These are phyloP conservation scores for Scheffersomyces cryptocercus DNA, from an alignment of 1,139 yeast species.

Conservation along the genomic window DNA sequence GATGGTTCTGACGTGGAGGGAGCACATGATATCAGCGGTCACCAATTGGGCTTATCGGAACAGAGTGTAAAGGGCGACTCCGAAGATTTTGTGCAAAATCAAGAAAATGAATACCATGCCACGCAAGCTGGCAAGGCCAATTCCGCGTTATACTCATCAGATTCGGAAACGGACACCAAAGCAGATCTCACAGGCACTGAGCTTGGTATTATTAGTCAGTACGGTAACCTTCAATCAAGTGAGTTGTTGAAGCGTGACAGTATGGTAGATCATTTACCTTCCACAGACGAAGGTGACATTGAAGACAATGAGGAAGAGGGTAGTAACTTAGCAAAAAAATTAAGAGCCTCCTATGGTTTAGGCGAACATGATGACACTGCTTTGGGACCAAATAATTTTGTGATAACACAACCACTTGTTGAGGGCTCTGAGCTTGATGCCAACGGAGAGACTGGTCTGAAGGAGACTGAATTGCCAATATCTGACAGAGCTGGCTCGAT, in stretches of 20 bases:
- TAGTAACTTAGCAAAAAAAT: conserved; percentile 22
- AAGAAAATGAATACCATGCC: not conserved
- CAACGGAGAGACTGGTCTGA: conserved; percentile 17
- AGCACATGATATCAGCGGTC: no score
- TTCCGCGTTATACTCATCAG: conserved; percentile 4
- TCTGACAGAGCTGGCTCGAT: not conserved
- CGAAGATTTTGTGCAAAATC: no score
- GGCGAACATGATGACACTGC: conserved; percentile 15
- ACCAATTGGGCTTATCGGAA: no score
- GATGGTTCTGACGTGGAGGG: no score
- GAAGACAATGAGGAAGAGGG: conserved; percentile 23
- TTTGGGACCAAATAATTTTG: conserved; percentile 13
- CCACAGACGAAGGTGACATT: conserved; percentile 13
- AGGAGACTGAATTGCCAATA: conserved; percentile 1
- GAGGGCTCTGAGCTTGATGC: conserved; percentile 23
- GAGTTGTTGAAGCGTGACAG: conserved; percentile 11
- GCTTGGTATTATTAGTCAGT: conserved; percentile 24
- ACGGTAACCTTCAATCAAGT: conserved; percentile 14
- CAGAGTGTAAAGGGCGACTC: no score
- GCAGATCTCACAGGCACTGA: conserved; percentile 13
- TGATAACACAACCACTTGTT: no score
- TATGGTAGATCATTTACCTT: conserved; percentile 5
- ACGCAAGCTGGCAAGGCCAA: conserved; percentile 3
- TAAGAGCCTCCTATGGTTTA: conserved; percentile 21
- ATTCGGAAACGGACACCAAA: conserved; percentile 7